Evolutionary conservation across 225 moss, liverwort and hornwort species (phyloP).

Genomic region (Polytrichum formosum): DNA sequence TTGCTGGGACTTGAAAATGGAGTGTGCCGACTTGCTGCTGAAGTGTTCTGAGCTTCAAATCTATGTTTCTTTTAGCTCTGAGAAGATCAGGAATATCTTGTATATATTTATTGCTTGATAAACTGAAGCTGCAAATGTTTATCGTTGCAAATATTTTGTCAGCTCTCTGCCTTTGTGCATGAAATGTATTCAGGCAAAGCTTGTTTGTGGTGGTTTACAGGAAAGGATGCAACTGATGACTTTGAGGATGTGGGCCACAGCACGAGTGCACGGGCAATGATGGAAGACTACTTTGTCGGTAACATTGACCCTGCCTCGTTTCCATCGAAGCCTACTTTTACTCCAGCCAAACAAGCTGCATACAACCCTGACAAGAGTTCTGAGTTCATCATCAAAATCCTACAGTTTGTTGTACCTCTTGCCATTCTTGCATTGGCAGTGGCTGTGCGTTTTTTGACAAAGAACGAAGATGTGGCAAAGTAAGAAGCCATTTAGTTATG

Average conservation of each 20-base stretch:
- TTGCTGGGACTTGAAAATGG: no score
- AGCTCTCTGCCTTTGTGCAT: not conserved
- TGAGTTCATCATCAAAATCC: slow-evolving; percentile 85
- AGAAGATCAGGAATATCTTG: no score
- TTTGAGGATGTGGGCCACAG: slow-evolving; percentile 97
- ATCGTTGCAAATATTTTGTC: not conserved
- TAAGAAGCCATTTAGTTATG: slow-evolving; percentile 4
- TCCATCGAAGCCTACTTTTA: slow-evolving; percentile 65
- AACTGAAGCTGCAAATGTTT: not conserved
- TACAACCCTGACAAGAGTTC: slow-evolving; percentile 86
- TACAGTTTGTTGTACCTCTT: slow-evolving; percentile 90
- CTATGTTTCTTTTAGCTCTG: no score
- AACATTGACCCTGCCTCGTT: slow-evolving; percentile 57
- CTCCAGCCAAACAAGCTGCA: slow-evolving; percentile 50
- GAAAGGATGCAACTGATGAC: slow-evolving; percentile 92
- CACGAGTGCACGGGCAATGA: slow-evolving; percentile 75
- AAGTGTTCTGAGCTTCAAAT: no score
- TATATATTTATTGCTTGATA: no score
- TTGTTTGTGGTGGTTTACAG: slow-evolving; percentile 24
- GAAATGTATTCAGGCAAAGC: not conserved
- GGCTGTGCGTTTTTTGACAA: slow-evolving; percentile 79
- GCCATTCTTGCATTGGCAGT: slow-evolving; percentile 83
- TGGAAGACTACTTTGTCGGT: slow-evolving; percentile 68
- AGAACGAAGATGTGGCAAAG: slow-evolving; percentile 58
- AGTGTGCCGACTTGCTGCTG: no score